Conservation (phyloP, 2,329 filamentous ascomycete genomes). For the Onygenales sp. region DNA sequence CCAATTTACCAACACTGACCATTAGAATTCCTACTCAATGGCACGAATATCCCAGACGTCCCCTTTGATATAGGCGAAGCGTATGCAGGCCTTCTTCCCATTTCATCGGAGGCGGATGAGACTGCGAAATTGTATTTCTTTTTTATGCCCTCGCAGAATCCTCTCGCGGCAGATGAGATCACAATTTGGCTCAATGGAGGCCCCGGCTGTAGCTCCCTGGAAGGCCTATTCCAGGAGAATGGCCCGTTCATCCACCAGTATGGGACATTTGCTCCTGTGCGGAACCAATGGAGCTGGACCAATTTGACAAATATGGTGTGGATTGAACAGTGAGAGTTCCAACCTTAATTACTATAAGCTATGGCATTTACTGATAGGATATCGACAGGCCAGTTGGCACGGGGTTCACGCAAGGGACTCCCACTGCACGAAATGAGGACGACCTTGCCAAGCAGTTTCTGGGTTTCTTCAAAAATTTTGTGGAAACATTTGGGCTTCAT, state of each 20-base stretch:
- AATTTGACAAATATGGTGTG: conserved; percentile 70
- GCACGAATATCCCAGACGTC: conserved; percentile 56
- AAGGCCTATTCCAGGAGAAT: conserved; percentile 66
- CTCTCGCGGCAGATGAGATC: conserved; percentile 34
- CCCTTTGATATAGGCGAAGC: conserved; percentile 54
- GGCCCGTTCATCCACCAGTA: conserved; percentile 61
- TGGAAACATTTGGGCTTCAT: conserved; percentile 59
- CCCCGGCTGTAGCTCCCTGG: conserved; percentile 49
- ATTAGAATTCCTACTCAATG: conserved; percentile 37
- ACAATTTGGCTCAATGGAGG: conserved; percentile 44
- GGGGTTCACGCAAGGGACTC: conserved; percentile 57
- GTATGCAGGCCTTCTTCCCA: conserved; percentile 44
- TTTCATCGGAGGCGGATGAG: conserved; percentile 38
- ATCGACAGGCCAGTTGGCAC: conserved; percentile 43
- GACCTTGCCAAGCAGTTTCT: conserved; percentile 64
- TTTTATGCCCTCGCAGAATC: conserved; percentile 40
- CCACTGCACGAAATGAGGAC: conserved; percentile 55
- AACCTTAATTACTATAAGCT: too few relatives aligned
- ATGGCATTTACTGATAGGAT: conserved; percentile 7
- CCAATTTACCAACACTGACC: not conserved
- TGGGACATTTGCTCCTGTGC: conserved; percentile 56
- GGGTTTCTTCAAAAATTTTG: conserved; percentile 70
- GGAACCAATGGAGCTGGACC: conserved; percentile 64
- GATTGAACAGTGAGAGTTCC: conserved; percentile 52
- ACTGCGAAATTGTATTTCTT: conserved; percentile 40